Evolutionary conservation across 352 stramenopile species (phyloP).

Genomic region (Pythium apleroticum): DNA sequence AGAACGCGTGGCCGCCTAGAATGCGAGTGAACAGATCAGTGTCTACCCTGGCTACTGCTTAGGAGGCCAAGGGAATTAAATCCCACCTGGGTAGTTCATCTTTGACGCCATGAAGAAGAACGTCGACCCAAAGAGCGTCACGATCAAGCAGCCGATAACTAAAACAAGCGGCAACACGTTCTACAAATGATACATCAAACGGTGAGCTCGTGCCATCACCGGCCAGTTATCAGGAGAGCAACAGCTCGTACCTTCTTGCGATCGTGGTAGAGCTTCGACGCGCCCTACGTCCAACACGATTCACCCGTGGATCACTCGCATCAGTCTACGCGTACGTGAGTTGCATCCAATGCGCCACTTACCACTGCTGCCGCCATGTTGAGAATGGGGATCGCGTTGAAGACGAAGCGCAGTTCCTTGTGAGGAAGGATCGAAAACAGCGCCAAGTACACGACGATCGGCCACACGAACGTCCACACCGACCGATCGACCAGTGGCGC

Average conservation of each 20-base stretch:
- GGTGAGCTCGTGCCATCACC: too few species aligned
- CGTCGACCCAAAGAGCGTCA: constrained; percentile 42
- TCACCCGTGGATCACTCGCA: not conserved
- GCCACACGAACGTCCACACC: constrained; percentile 61
- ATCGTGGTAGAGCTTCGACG: constrained; percentile 67
- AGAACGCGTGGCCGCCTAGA: constrained; percentile 77
- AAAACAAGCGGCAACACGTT: constrained; percentile 49
- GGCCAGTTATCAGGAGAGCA: not conserved
- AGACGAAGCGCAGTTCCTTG: constrained; percentile 98
- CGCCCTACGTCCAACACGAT: constrained; percentile 34
- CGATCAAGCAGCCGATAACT: constrained; percentile 44
- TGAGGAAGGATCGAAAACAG: constrained; percentile 97
- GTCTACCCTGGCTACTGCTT: constrained; percentile 1
- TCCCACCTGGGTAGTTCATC: constrained; percentile 92
- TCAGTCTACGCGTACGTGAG: not conserved
- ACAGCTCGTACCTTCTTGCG: constrained; percentile 45
- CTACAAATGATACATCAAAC: too few species aligned
- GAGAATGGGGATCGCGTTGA: constrained; percentile 95
- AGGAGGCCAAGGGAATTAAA: not conserved
- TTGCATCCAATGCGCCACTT: constrained; percentile 1
- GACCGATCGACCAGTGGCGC: constrained; percentile 50
- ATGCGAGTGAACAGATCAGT: too few species aligned
- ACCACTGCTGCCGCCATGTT: constrained; percentile 93
- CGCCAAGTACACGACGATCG: constrained; percentile 84
- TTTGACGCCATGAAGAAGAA: constrained; percentile 76